Conservation (phyloP, 495 filamentous ascomycete genomes). For the Penicillium pancosmium region DNA sequence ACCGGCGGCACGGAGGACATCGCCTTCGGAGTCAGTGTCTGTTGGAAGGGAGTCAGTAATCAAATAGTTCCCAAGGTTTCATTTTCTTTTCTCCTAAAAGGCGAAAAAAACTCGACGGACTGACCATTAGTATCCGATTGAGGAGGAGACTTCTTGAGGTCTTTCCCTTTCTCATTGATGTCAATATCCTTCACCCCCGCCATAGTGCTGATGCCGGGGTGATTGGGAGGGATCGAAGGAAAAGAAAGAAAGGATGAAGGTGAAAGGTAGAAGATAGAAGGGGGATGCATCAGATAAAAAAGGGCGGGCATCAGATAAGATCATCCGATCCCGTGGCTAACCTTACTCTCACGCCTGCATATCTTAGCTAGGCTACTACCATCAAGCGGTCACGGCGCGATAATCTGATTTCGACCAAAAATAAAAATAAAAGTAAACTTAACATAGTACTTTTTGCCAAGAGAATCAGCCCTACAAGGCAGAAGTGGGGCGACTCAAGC, state of each 20-base stretch:
- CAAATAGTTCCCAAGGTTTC: no score
- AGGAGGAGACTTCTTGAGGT: not conserved
- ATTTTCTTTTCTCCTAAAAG: no score
- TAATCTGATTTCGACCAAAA: not conserved
- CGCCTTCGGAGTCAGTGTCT: conserved; percentile 23
- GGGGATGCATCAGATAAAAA: conserved; percentile 20
- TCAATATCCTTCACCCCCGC: conserved; percentile 3
- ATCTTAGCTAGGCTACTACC: no score
- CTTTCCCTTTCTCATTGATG: conserved; percentile 7
- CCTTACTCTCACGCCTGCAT: no score
- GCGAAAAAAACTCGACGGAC: not conserved
- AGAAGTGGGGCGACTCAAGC: conserved; percentile 7
- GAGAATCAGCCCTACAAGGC: conserved; percentile 18
- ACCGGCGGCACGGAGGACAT: conserved; percentile 32
- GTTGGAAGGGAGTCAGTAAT: conserved; percentile 10
- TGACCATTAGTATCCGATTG: conserved; percentile 5
- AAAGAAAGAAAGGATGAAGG: conserved; percentile 1
- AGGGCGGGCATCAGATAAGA: conserved; percentile 22
- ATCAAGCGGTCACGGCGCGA: not conserved
- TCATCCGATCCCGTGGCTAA: not conserved
- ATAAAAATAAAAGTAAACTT: not conserved
- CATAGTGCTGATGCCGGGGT: not conserved
- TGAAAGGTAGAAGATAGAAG: not conserved
- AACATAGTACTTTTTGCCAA: not conserved
- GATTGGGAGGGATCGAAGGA: not conserved